Conservation (phyloP, 2,329 filamentous ascomycete genomes). For the Sporothrix luriei region DNA sequence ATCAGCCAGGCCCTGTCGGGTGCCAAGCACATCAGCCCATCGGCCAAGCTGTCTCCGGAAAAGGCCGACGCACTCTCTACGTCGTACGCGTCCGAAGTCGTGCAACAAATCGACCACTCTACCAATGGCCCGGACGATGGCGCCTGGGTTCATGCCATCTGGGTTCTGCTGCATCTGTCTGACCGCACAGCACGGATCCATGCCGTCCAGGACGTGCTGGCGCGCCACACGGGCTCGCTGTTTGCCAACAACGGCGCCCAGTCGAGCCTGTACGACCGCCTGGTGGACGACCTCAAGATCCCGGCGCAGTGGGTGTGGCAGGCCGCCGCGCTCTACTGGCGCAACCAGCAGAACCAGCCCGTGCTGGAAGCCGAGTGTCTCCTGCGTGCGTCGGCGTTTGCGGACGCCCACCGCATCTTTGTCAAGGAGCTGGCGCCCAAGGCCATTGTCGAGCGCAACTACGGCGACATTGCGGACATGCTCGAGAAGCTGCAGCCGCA, state of each 20-base stretch:
- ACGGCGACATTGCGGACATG: conserved; percentile 57
- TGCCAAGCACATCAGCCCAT: conserved; percentile 42
- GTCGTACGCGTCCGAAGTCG: conserved; percentile 36
- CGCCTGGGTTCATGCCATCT: conserved; percentile 71
- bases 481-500: conserved; percentile 71
- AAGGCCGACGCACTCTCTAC: conserved; percentile 65
- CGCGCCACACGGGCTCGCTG: conserved; percentile 69
- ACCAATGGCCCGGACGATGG: conserved; percentile 55
- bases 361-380: conserved; percentile 76
- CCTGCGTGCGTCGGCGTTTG: conserved; percentile 72
- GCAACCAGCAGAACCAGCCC: conserved; percentile 69
- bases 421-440: conserved; percentile 77
- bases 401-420: conserved; percentile 83
- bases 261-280: conserved; percentile 59
- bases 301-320: conserved; percentile 81
- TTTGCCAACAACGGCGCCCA: conserved; percentile 47
- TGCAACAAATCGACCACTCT: conserved; percentile 50
- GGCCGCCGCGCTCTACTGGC: conserved; percentile 81
- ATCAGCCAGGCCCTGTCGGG: conserved; percentile 68
- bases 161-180: conserved; percentile 76
- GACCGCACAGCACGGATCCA: conserved; percentile 63
- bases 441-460: conserved; percentile 81
- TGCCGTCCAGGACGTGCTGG: conserved; percentile 72
- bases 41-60: conserved; percentile 63
- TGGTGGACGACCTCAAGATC: conserved; percentile 65